phyloP scores from a whole-genome alignment of 768 basidiomycete genomes.

The Termitomyces sp. region DNA sequence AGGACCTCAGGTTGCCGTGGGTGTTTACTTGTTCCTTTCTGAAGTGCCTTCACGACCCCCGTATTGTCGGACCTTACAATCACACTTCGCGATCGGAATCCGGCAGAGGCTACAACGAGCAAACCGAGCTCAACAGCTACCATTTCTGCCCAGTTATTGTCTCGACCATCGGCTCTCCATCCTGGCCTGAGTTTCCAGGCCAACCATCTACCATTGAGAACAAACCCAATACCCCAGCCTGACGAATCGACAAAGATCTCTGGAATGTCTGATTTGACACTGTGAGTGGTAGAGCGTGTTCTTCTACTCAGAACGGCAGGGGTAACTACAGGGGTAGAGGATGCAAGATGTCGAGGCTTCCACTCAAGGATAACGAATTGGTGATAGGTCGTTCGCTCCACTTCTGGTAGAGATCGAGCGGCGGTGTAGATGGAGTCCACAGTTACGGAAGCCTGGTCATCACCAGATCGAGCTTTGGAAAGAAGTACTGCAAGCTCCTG shows the following conservation, averaged over 20 bases:
- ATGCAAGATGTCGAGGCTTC: not conserved
- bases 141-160: constrained; percentile 45
- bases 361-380: not conserved
- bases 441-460: not conserved
- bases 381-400: not conserved
- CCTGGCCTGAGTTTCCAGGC: constrained; percentile 34
- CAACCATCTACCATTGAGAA: constrained; percentile 29
- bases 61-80: constrained; percentile 37
- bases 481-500: not conserved
- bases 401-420: not conserved
- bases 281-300: no score
- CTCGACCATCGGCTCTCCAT: constrained; percentile 23
- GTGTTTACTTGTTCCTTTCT: constrained; percentile 19
- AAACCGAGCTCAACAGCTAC: constrained; percentile 40
- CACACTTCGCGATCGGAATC: constrained; percentile 18
- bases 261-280: not conserved
- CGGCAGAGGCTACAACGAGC: constrained; percentile 22
- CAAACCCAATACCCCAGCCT: constrained; percentile 38
- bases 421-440: not conserved
- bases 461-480: not conserved
- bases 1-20: constrained; percentile 26
- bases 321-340: not conserved
- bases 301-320: not conserved
- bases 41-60: constrained; percentile 33
- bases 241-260: constrained; percentile 41